These are phyloP conservation scores for Dioszegia aurantiaca DNA, from an alignment of 768 basidiomycete genomes.

Conservation along the genomic window DNA sequence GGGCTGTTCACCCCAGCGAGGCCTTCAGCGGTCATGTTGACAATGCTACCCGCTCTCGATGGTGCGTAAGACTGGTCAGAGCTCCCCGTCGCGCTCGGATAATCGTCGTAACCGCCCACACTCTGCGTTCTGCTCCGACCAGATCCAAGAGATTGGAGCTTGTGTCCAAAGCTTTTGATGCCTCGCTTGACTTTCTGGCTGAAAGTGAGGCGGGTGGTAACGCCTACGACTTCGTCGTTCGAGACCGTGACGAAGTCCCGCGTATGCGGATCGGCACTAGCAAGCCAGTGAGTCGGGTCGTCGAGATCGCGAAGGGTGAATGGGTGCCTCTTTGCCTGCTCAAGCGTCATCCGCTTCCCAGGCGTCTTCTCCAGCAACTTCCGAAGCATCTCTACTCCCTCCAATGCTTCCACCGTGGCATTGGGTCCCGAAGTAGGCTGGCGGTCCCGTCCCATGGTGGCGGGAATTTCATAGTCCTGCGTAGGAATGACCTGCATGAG, in stretches of 20 bases:
- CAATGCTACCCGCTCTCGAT: conserved; percentile 5
- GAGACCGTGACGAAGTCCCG: conserved; percentile 63
- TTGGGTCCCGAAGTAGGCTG: conserved; percentile 55
- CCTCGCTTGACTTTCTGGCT: conserved; percentile 47
- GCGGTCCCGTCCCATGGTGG: conserved; percentile 68
- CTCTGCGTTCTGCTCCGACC: conserved; percentile 24
- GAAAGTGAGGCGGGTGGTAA: conserved; percentile 46
- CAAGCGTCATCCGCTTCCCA: conserved; percentile 68
- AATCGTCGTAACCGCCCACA: background rate
- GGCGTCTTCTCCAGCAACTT: conserved; percentile 78
- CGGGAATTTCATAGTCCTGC: conserved; percentile 67
- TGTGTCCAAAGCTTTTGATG: conserved; percentile 40
- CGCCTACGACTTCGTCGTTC: conserved; percentile 68
- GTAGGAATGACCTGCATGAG: conserved; percentile 75
- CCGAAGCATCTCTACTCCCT: conserved; percentile 70
- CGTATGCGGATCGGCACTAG: conserved; percentile 59
- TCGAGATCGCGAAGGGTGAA: conserved; percentile 60
- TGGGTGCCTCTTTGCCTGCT: conserved; percentile 66
- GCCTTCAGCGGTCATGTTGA: conserved; percentile 15
- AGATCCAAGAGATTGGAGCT: conserved; percentile 29
- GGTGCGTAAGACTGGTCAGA: conserved; percentile 4
- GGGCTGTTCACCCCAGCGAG: conserved; percentile 15
- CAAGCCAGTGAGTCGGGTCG: conserved; percentile 69
- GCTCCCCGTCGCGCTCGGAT: background rate
- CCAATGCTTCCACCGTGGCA: conserved; percentile 57